These are phyloP conservation scores for Conticribra guillardii DNA, from an alignment of 108 stramenopile species.

Conservation along the genomic window DNA sequence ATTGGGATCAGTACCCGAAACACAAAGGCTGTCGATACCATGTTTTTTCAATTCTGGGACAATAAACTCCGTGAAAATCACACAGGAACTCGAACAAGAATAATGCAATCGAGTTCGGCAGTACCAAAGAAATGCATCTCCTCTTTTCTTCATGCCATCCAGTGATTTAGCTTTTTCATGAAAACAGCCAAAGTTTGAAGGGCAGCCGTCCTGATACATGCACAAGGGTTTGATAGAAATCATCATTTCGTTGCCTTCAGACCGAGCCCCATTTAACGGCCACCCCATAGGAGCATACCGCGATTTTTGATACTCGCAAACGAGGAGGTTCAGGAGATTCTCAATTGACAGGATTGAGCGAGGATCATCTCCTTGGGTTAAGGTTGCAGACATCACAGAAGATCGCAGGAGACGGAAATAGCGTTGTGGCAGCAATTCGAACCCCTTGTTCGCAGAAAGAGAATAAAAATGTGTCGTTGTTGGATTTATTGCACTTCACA, in stretches of 20 bases:
- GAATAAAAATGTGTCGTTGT: too few species aligned
- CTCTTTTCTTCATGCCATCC: constrained; percentile 1
- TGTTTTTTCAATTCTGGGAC: constrained; percentile 5
- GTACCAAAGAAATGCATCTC: constrained; percentile 7
- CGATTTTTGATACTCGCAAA: constrained; percentile 1
- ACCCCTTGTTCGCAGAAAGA: too few species aligned
- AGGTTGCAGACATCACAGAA: too few species aligned
- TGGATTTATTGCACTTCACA: too few species aligned
- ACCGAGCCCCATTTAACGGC: not conserved
- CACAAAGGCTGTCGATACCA: constrained; percentile 1
- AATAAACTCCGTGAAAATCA: constrained; percentile 5
- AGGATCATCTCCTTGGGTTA: too few species aligned
- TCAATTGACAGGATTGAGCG: not conserved
- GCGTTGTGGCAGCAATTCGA: too few species aligned
- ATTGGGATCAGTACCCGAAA: not conserved
- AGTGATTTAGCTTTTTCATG: not conserved
- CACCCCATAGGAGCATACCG: constrained; percentile 5
- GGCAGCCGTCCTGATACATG: constrained; percentile 6
- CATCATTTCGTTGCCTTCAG: not conserved
- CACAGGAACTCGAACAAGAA: constrained; percentile 9
- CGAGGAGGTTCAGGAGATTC: not conserved
- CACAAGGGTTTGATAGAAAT: not conserved
- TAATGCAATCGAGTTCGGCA: constrained; percentile 11
- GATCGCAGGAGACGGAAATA: too few species aligned
- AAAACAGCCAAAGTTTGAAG: constrained; percentile 1